Evolutionary conservation across 345 rosid genomes (phyloP).

Genomic region (Syzygium aromaticum): DNA sequence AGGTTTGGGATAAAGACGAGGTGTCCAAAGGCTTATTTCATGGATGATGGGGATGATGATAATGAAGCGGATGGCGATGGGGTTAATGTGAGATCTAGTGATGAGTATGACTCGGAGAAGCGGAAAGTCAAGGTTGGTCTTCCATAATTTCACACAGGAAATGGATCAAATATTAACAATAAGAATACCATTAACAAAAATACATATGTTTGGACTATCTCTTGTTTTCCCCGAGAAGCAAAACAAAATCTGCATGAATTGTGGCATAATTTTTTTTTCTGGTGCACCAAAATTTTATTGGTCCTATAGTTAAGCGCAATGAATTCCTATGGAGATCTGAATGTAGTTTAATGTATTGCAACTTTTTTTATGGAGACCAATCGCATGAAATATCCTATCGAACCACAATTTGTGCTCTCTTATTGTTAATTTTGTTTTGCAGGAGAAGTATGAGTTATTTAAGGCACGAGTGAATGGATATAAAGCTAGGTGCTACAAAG

Average conservation of each 20-base stretch:
- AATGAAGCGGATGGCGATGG: not conserved
- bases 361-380: not conserved
- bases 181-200: not conserved
- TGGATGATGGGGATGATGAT: not conserved
- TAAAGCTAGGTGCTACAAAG: not conserved
- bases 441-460: constrained; percentile 19
- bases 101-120: not conserved
- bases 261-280: not conserved
- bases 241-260: not conserved
- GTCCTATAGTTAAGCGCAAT: not conserved
- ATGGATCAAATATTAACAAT: not conserved
- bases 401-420: not conserved
- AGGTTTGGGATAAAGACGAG: constrained; percentile 9
- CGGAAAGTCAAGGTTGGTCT: not conserved
- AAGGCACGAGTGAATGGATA: constrained; percentile 7
- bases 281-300: not conserved
- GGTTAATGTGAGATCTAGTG: not conserved
- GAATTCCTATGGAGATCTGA: not conserved
- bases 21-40: constrained; percentile 28
- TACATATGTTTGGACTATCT: not conserved
- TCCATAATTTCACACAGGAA: not conserved
- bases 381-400: not conserved
- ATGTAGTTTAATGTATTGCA: not conserved
- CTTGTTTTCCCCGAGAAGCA: not conserved
- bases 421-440: not conserved